Evolutionary conservation across 1,284 basidiomycete genomes (phyloP), one percentile per base, ranked within the genome.

Genomic region (Athelia sp.): DNA sequence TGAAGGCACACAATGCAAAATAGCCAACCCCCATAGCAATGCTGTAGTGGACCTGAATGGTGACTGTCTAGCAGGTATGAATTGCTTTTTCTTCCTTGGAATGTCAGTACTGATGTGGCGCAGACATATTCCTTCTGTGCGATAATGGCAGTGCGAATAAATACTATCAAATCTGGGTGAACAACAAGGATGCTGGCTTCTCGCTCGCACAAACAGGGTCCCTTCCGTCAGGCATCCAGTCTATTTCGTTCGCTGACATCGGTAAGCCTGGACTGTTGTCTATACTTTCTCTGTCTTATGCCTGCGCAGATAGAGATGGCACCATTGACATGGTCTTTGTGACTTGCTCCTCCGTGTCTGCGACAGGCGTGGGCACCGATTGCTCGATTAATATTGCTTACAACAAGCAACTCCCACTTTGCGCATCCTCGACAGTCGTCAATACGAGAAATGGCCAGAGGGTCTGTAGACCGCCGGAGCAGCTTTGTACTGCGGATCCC

Each of bases 31-130:
- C 1, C 97, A 99, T 65, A 94, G 89, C 62, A 97, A 94, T 63
- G 93, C 94, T 0, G 89, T 93, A n/a, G 79, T 98, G 15, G 96
- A 99, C 63, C 71, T 99, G 45, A 85, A 99, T 57, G 96, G 96
- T 13, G 96, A 99, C 66, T 99, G 97, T 65, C 75, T 98, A 4
- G 93, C 93, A 53, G 91, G 90, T 88, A 46, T 42, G 75, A 61
- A 17, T 43, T 18, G 15, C 36, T 17, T 29, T 24, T 15, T 29
- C 9, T 32, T 11, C 51, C 3, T 26, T 42, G 24, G 42, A 22
- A 24, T 9, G 38, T 32, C 35, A 49, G 18, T 53, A 17, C 24
- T 54, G 3, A 58, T n/a, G 15, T 19, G 24, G 15, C 50, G 15
- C 60, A 85, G 96, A 99, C 60, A 69, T 99, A 3, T 96, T 99